These are phyloP conservation scores for Begonia peltatifolia DNA, from an alignment of 306 rosid genomes.

Conservation along the genomic window DNA sequence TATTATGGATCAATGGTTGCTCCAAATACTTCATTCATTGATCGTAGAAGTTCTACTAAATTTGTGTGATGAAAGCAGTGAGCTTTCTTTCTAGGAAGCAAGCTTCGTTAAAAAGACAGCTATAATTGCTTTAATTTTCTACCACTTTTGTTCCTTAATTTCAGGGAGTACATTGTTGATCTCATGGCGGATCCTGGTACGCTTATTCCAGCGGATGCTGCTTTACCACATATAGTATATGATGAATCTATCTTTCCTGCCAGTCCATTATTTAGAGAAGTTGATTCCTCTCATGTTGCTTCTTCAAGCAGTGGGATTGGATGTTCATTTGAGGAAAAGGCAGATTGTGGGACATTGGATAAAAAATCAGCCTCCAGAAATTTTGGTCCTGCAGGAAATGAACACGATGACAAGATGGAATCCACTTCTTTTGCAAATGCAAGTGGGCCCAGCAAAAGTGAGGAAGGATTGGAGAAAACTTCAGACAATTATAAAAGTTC, in stretches of 20 bases:
- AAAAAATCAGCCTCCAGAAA: constrained; percentile 31
- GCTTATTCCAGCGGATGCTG: constrained; percentile 80
- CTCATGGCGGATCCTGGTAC: constrained; percentile 98
- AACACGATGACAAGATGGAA: constrained; percentile 25
- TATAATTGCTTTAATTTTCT: no score
- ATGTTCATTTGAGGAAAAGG: constrained; percentile 60
- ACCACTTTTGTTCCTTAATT: constrained; percentile 16
- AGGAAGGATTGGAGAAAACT: constrained; percentile 24
- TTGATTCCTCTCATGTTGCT: constrained; percentile 60
- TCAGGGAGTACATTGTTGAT: constrained; percentile 97
- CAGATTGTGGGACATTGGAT: constrained; percentile 35
- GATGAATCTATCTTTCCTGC: constrained; percentile 43
- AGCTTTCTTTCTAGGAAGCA: no score
- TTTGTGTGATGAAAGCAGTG: no score
- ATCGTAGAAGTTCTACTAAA: no score
- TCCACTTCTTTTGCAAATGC: constrained; percentile 6
- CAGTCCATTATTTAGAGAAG: constrained; percentile 62
- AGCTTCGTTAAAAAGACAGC: no score
- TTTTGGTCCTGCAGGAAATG: constrained; percentile 29
- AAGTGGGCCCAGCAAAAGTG: constrained; percentile 16
- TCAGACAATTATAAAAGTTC: constrained; percentile 18
- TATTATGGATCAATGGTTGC: no score
- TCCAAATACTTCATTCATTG: no score
- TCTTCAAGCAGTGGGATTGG: constrained; percentile 76
- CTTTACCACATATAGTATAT: constrained; percentile 47